Conservation (phyloP, 1,139 yeast genomes). For the Candida sanyaensis region DNA sequence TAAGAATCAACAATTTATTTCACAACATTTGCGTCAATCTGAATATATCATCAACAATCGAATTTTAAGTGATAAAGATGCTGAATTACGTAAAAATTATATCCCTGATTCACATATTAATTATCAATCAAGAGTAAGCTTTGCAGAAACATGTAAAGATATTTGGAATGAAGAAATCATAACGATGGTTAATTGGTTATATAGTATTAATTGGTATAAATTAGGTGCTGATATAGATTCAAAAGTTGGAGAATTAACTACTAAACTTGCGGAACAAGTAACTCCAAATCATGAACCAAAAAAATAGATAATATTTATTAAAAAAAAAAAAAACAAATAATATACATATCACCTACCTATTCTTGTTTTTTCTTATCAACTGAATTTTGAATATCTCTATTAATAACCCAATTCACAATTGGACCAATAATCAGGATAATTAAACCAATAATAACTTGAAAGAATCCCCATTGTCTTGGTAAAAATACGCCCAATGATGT, state of each 20-base stretch:
- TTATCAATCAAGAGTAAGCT: constrained; percentile 29
- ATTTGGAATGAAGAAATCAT: constrained; percentile 82
- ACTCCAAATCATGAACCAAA: constrained; percentile 16
- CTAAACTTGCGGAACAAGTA: constrained; percentile 29
- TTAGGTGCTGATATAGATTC: constrained; percentile 41
- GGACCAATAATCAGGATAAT: constrained; percentile 67
- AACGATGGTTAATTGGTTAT: constrained; percentile 65
- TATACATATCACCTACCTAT: constrained; percentile 1
- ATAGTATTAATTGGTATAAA: constrained; percentile 54
- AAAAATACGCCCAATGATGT: constrained; percentile 62
- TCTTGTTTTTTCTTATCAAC: constrained; percentile 16
- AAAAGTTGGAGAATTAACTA: constrained; percentile 30
- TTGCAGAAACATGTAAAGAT: constrained; percentile 70
- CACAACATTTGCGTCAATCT: constrained; percentile 50
- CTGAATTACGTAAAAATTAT: constrained; percentile 9
- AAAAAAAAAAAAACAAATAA: neutral
- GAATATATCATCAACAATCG: constrained; percentile 51
- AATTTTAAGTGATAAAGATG: constrained; percentile 42
- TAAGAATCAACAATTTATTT: constrained; percentile 47
- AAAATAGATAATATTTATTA: neutral
- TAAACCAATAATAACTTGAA: constrained; percentile 50
- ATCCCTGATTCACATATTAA: constrained; percentile 6
- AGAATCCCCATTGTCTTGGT: constrained; percentile 63
- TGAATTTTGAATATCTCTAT: constrained; percentile 48
- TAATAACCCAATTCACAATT: constrained; percentile 53